These are phyloP conservation scores for Cyclotella cryptica DNA, from an alignment of 108 stramenopile species.

Conservation along the genomic window DNA sequence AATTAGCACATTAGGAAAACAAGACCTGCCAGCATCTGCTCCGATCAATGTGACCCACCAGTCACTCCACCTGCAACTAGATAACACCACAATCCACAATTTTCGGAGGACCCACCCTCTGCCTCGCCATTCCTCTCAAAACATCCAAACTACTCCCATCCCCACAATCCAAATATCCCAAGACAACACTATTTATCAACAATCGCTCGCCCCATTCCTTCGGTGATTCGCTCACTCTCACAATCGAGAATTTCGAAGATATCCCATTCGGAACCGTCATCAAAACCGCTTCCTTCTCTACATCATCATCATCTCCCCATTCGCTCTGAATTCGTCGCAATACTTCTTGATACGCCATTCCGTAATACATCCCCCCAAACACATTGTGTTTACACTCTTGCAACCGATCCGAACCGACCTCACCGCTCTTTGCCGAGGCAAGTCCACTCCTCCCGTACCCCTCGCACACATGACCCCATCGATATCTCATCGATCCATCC, in stretches of 20 bases:
- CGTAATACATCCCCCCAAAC: slow-evolving; percentile 75
- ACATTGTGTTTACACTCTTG: slow-evolving; percentile 45
- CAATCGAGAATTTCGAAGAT: slow-evolving; percentile 62
- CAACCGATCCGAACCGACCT: slow-evolving; percentile 48
- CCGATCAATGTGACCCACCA: too few species aligned
- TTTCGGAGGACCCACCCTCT: slow-evolving; percentile 66
- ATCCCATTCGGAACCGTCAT: slow-evolving; percentile 68
- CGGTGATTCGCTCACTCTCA: slow-evolving; percentile 73
- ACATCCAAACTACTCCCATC: slow-evolving; percentile 35
- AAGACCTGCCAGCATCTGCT: too few species aligned
- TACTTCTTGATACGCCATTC: slow-evolving; percentile 44
- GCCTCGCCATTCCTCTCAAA: slow-evolving; percentile 65
- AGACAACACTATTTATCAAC: slow-evolving; percentile 61
- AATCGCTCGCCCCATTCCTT: slow-evolving; percentile 75
- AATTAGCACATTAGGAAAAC: too few species aligned
- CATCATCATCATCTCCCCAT: slow-evolving; percentile 7
- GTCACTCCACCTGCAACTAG: background rate
- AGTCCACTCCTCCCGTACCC: slow-evolving; percentile 54
- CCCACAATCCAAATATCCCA: slow-evolving; percentile 58
- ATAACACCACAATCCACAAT: slow-evolving; percentile 55
- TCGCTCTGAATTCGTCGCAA: background rate
- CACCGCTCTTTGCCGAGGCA: background rate
- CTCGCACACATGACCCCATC: slow-evolving; percentile 66
- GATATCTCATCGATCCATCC: slow-evolving; percentile 59
- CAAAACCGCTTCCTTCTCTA: slow-evolving; percentile 51